Evolutionary conservation across 495 filamentous ascomycete species (phyloP).

Genomic region (Jackrogersella multiformis): DNA sequence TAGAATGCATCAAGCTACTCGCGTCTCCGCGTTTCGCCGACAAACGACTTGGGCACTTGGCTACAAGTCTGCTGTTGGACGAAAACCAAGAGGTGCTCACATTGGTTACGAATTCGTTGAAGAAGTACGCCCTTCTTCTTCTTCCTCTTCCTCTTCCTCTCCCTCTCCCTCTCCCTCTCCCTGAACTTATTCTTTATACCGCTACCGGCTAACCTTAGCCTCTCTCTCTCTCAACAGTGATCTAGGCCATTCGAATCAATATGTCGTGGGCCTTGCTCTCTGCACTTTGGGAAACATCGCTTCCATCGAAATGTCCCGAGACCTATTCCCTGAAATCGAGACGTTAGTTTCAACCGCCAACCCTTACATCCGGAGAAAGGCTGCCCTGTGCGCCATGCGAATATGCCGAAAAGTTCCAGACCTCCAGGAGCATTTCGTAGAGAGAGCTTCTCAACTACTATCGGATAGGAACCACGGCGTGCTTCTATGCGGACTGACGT

Average conservation of each 20-base stretch:
- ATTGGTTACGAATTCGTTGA: slow-evolving; percentile 94
- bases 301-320: slow-evolving; percentile 97
- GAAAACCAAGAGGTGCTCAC: slow-evolving; percentile 99
- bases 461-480: slow-evolving; percentile 95
- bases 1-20: slow-evolving; percentile 97
- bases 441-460: slow-evolving; percentile 89
- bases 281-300: slow-evolving; percentile 98
- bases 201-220: slow-evolving; percentile 45
- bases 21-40: slow-evolving; percentile 97
- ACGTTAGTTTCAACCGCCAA: slow-evolving; percentile 88
- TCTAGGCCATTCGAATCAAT: slow-evolving; percentile 96
- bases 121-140: too few relatives aligned
- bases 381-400: slow-evolving; percentile 98
- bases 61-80: slow-evolving; percentile 94
- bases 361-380: slow-evolving; percentile 96
- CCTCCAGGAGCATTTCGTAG: slow-evolving; percentile 94
- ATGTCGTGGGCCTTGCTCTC: slow-evolving; percentile 94
- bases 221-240: slow-evolving; percentile 66
- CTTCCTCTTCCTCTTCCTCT: too few relatives aligned
- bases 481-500: slow-evolving; percentile 86
- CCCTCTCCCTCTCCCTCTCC: too few relatives aligned
- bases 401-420: slow-evolving; percentile 98
- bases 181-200: too few relatives aligned
- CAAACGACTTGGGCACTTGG: slow-evolving; percentile 94
- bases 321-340: slow-evolving; percentile 95